These are phyloP conservation scores for Beauveria caledonica DNA, from an alignment of 2,329 filamentous ascomycete genomes.

Conservation along the genomic window DNA sequence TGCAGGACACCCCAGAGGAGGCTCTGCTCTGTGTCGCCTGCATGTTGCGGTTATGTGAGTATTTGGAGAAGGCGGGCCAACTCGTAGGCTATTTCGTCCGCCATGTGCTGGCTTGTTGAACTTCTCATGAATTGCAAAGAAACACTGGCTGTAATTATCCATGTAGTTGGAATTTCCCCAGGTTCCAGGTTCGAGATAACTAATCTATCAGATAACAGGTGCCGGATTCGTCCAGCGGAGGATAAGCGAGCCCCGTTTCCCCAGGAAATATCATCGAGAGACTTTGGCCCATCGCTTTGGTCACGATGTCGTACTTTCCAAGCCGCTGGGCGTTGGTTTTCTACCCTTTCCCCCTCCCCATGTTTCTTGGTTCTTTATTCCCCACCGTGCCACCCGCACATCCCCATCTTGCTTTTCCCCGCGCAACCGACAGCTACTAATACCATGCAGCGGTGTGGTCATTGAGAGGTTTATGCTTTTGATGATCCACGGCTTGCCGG, in stretches of 20 bases:
- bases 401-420: background rate
- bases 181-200: background rate
- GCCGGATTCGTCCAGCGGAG: background rate
- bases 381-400: background rate
- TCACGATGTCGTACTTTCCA: background rate
- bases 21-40: background rate
- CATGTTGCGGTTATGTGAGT: background rate
- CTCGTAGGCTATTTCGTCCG: too few relatives aligned
- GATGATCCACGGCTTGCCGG: background rate
- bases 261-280: background rate
- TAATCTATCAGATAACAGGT: background rate
- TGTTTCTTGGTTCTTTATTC: background rate
- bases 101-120: background rate
- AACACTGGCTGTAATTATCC: background rate
- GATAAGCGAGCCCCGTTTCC: conserved; percentile 7
- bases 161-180: background rate
- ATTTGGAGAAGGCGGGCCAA: background rate
- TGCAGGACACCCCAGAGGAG: background rate
- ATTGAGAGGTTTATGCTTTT: background rate
- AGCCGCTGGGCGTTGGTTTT: background rate
- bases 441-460: too few relatives aligned
- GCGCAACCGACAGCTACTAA: too few relatives aligned
- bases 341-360: background rate
- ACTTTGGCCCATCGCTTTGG: background rate
- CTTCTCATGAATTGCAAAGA: too few relatives aligned